These are phyloP conservation scores for Mycena metata DNA, from an alignment of 768 basidiomycete genomes.

Conservation along the genomic window DNA sequence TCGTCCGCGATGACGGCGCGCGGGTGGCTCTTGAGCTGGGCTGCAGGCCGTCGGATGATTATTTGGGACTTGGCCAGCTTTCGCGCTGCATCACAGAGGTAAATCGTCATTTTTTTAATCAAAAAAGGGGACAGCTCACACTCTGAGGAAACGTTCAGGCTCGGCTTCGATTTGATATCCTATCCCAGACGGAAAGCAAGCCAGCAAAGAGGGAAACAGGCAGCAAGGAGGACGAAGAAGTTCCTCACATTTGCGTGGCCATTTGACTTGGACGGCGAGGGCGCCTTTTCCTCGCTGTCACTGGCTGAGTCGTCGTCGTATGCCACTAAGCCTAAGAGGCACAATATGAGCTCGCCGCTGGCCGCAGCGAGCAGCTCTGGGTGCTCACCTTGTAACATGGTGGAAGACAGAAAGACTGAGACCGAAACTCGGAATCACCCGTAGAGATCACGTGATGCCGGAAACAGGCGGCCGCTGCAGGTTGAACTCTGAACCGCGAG, in stretches of 20 bases:
- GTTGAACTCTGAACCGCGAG: too few species aligned
- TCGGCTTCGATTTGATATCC: conserved; percentile 67
- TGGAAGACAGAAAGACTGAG: conserved; percentile 10
- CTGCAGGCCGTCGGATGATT: conserved; percentile 67
- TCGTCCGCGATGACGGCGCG: conserved; percentile 67
- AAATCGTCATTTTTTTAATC: background rate
- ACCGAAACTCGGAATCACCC: too few species aligned
- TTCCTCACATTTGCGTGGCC: conserved; percentile 72
- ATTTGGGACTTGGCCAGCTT: conserved; percentile 67
- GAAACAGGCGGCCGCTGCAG: too few species aligned
- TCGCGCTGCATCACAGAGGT: conserved; percentile 48
- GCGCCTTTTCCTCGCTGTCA: conserved; percentile 62
- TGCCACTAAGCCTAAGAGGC: conserved; percentile 66
- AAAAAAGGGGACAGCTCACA: conserved; percentile 48
- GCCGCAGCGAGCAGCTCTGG: background rate
- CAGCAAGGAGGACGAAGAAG: conserved; percentile 53
- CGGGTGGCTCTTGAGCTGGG: conserved; percentile 62
- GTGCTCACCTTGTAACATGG: conserved; percentile 39
- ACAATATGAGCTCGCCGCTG: background rate
- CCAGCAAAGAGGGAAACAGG: conserved; percentile 78
- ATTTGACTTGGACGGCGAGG: conserved; percentile 46
- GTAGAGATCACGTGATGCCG: too few species aligned
- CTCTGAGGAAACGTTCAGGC: conserved; percentile 54
- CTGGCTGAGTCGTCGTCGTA: conserved; percentile 77
- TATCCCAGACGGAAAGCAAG: conserved; percentile 71